A percentile compares a stretch with the other conserved stretches of the same genome.
Evolutionary conservation across 768 basidiomycete genomes (phyloP).

Genomic region (Pleurotus ostreatus): DNA sequence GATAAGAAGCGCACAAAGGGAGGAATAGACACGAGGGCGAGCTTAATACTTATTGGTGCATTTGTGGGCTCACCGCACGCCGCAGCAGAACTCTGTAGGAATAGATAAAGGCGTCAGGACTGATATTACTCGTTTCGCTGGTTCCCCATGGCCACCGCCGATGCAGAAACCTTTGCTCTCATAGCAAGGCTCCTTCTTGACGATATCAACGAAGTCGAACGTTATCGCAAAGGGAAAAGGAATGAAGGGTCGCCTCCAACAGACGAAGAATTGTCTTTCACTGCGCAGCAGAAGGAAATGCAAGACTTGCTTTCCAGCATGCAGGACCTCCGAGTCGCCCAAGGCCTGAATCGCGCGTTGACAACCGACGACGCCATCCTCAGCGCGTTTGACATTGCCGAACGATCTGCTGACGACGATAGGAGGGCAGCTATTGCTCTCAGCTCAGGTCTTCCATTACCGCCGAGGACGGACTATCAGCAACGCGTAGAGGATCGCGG

Average conservation of each 20-base stretch:
- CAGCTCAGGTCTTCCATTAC: constrained; percentile 24
- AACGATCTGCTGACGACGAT: constrained; percentile 38
- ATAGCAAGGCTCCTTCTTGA: constrained; percentile 36
- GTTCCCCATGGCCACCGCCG: constrained; percentile 23
- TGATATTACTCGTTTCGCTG: constrained; percentile 5
- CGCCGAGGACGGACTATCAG: constrained; percentile 15
- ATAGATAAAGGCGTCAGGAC: not conserved
- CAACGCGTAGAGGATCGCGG: not conserved
- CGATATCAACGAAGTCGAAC: constrained; percentile 34
- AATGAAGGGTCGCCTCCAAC: constrained; percentile 23
- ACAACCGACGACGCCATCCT: constrained; percentile 29
- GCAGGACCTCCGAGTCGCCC: constrained; percentile 35
- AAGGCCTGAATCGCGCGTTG: constrained; percentile 38
- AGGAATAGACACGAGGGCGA: too few relatives aligned
- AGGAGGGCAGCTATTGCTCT: constrained; percentile 36
- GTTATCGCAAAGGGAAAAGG: constrained; percentile 34
- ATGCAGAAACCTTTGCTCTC: constrained; percentile 34
- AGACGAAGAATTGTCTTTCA: constrained; percentile 45
- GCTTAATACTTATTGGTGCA: too few relatives aligned
- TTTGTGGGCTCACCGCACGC: too few relatives aligned
- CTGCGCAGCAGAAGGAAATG: constrained; percentile 34
- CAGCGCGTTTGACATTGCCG: constrained; percentile 22
- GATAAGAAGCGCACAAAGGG: too few relatives aligned
- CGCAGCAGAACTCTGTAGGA: too few relatives aligned
- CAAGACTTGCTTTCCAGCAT: constrained; percentile 22